Percentiles rank a stretch among this genome's conserved stretches.
Conservation (phyloP, 108 stramenopile species). For the Epithemia pelagica region DNA sequence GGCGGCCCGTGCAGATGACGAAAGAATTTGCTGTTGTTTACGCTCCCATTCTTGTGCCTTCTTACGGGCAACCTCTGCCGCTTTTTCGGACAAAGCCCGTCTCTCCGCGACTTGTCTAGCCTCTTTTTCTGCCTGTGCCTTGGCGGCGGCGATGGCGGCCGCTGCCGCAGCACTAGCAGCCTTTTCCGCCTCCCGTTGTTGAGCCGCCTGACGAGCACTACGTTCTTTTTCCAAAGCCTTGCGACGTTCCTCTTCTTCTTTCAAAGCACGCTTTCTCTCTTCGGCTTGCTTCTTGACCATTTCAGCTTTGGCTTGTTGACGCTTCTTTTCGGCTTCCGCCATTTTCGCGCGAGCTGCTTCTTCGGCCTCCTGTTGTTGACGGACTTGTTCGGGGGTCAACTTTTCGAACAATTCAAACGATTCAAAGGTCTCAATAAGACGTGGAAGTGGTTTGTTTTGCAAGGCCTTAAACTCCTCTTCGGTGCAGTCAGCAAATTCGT, state of each 20-base stretch:
- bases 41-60: slow-evolving; percentile 57
- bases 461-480: slow-evolving; percentile 58
- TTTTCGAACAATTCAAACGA: background rate
- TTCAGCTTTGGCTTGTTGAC: slow-evolving; percentile 11
- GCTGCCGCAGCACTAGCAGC: background rate
- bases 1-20: background rate
- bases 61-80: slow-evolving; percentile 47
- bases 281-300: slow-evolving; percentile 19
- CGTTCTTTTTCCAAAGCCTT: slow-evolving; percentile 20
- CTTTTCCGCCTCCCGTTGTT: slow-evolving; percentile 2
- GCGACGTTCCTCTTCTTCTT: slow-evolving; percentile 9
- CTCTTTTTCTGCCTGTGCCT: slow-evolving; percentile 46
- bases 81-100: slow-evolving; percentile 51
- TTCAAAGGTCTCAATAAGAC: background rate
- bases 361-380: slow-evolving; percentile 14
- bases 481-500: slow-evolving; percentile 76
- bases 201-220: slow-evolving; percentile 4
- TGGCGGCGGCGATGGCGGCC: slow-evolving; percentile 25
- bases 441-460: background rate
- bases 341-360: slow-evolving; percentile 16
- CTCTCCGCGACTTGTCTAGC: slow-evolving; percentile 50
- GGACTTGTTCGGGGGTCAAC: background rate
- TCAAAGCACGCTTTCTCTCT: slow-evolving; percentile 1
- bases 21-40: slow-evolving; percentile 28
- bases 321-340: slow-evolving; percentile 9